phyloP scores from a whole-genome alignment of 208 protist species.

The Acanthamoeba quina region DNA sequence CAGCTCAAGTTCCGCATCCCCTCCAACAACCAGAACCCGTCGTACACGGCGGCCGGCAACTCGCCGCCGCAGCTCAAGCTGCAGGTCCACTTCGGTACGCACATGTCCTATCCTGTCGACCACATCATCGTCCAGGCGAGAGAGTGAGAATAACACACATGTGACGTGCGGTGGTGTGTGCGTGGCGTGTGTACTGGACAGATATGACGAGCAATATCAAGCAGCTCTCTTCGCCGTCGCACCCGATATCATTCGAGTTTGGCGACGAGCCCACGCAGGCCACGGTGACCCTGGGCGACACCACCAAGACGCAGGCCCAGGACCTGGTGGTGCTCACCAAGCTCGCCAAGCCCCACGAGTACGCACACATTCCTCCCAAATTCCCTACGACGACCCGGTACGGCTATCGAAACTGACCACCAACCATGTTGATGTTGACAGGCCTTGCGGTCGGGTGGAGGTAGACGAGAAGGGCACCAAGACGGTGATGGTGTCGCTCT shows the following conservation, averaged over 20 bases:
- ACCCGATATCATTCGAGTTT: constrained; percentile 50
- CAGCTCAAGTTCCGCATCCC: not conserved
- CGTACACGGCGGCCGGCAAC: not conserved
- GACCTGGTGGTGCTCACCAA: constrained; percentile 63
- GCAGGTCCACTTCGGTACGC: not conserved
- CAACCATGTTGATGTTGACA: not conserved
- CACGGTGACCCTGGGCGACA: not conserved
- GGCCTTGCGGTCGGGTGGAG: constrained; percentile 41
- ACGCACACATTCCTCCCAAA: not conserved
- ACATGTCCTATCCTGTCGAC: not conserved
- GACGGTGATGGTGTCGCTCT: constrained; percentile 70
- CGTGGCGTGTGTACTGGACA: not conserved
- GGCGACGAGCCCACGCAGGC: constrained; percentile 33
- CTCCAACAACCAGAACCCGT: constrained; percentile 13
- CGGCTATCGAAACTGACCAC: not conserved
- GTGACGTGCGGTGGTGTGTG: not conserved
- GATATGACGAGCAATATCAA: constrained; percentile 42
- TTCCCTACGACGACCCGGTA: too few relatives aligned
- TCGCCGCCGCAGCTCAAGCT: not conserved
- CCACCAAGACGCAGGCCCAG: not conserved
- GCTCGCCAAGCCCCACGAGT: constrained; percentile 65
- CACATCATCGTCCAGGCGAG: not conserved
- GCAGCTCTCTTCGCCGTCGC: constrained; percentile 9
- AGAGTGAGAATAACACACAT: not conserved
- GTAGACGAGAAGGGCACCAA: constrained; percentile 67